These are phyloP conservation scores for Clonostachys sp. DNA, from an alignment of 2,329 filamentous ascomycete species.

Conservation along the genomic window DNA sequence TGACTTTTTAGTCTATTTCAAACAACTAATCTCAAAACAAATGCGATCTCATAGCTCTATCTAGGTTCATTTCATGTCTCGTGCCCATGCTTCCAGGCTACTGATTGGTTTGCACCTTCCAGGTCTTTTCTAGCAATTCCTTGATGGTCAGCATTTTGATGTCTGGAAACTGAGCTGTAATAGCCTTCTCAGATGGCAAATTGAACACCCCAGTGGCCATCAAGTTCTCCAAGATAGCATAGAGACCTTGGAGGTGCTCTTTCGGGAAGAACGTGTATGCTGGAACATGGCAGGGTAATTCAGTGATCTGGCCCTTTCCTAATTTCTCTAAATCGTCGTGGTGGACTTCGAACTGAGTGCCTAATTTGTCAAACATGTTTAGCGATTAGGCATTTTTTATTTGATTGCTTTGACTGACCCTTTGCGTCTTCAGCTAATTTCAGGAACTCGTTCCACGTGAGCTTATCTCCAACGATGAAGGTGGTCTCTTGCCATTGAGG, in stretches of 20 bases:
- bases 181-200: slow-evolving; percentile 6
- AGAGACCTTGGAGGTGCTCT: slow-evolving; percentile 10
- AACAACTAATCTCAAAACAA: too few species aligned
- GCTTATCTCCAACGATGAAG: slow-evolving; percentile 28
- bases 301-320: slow-evolving; percentile 23
- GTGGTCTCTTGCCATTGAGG: slow-evolving; percentile 34
- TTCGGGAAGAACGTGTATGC: slow-evolving; percentile 17
- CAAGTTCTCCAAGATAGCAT: slow-evolving; percentile 1
- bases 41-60: too few species aligned
- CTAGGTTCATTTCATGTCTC: too few species aligned
- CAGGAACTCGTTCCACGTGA: slow-evolving; percentile 38
- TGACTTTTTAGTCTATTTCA: too few species aligned
- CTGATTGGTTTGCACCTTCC: too few species aligned
- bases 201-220: slow-evolving; percentile 13
- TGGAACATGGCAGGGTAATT: slow-evolving; percentile 14
- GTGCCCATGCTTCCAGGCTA: too few species aligned
- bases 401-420: slow-evolving; percentile 11
- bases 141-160: slow-evolving; percentile 14
- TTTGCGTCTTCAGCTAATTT: slow-evolving; percentile 28
- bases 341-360: too few species aligned
- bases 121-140: slow-evolving; percentile 5
- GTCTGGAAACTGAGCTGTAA: slow-evolving; percentile 15
- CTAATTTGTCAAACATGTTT: too few species aligned
- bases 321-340: slow-evolving; percentile 25
- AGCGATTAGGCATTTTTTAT: too few species aligned